Base-by-base conservation (phyloP, 805 yeast species). In the Saccharomycopsis sp. region DNA sequence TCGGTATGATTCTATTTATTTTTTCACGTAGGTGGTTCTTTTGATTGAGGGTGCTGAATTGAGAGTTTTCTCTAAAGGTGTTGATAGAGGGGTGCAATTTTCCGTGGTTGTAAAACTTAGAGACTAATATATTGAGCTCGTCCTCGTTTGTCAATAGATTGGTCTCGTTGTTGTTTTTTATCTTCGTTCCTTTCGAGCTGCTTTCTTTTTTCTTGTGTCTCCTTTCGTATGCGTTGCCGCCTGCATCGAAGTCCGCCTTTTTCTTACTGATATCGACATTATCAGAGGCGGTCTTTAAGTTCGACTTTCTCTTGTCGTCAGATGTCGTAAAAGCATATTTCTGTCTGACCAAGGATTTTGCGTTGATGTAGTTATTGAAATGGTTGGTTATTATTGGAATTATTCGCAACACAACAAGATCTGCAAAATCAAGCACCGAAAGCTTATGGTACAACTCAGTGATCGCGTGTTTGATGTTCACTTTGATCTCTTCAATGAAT, bases 371-470 rank as follows among this genome's bases (percentile, higher is more conserved):
- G 5, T 73, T 71, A 5, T 73, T 71, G 59, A 85, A 78, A 67
- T 91, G 96, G 12, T 77, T 79, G 1, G 88, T 84, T 1, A 89
- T 4, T 1, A 85, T 64, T 0, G 97, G 97, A 4, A 88, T 57
- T 0, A 88, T 40, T 51, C 77, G 76, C 34, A 81, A 71, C 1
- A 89, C 83, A 2, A 87, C 60, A 34, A 89, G 66, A 48, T 77
- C 76, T 0, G 90, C 75, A 20, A 80, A 70, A 64, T 89, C 89
- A 0, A 83, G 58, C 0, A 66, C 64, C 0, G 61, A 65, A 0
- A 84, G 58, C 34, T 85, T 69, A 2, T 62, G 58, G 24, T 77
- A 76, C 5, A 90, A 54, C 18, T 70, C 70, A 7, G 61, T 63
- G 1, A 82, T 65, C 0, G 79, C 78, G 1, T 61, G 53, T 7